Conservation (phyloP, 1,139 yeast species). For the Ashbya aceris region DNA sequence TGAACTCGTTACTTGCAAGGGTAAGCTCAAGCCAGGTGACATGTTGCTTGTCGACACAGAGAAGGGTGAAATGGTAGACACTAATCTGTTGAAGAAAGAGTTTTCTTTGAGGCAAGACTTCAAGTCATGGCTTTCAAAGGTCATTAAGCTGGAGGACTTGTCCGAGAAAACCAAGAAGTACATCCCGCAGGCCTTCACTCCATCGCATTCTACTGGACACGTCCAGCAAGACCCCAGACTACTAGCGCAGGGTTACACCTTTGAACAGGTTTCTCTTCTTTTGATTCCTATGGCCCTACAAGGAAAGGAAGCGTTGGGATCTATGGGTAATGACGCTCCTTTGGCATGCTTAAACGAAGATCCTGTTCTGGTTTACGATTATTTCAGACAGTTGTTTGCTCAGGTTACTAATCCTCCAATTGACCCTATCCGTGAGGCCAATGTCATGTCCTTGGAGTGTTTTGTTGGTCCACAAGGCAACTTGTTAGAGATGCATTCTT, state of each 20-base stretch:
- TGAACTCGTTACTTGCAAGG: slow-evolving; percentile 75
- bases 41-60: slow-evolving; percentile 92
- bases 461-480: slow-evolving; percentile 89
- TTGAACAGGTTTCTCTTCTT: slow-evolving; percentile 76
- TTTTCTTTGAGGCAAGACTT: slow-evolving; percentile 86
- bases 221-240: slow-evolving; percentile 79
- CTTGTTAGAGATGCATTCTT: slow-evolving; percentile 81
- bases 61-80: slow-evolving; percentile 89
- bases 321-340: slow-evolving; percentile 99
- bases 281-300: slow-evolving; percentile 89
- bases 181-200: slow-evolving; percentile 18
- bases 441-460: slow-evolving; percentile 96
- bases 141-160: slow-evolving; percentile 75
- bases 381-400: slow-evolving; percentile 93
- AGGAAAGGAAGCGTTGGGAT: slow-evolving; percentile 91
- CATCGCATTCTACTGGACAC: slow-evolving; percentile 28
- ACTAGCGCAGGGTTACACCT: slow-evolving; percentile 82
- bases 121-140: slow-evolving; percentile 85
- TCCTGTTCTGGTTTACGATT: slow-evolving; percentile 84
- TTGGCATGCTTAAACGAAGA: slow-evolving; percentile 91
- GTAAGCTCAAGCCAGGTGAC: slow-evolving; percentile 92
- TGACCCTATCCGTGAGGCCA: slow-evolving; percentile 93
- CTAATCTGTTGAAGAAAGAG: slow-evolving; percentile 69
- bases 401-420: slow-evolving; percentile 99
- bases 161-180: slow-evolving; percentile 35